Base-by-base conservation (phyloP, 75 land plant genomes). In the Azolla pinnata region DNA sequence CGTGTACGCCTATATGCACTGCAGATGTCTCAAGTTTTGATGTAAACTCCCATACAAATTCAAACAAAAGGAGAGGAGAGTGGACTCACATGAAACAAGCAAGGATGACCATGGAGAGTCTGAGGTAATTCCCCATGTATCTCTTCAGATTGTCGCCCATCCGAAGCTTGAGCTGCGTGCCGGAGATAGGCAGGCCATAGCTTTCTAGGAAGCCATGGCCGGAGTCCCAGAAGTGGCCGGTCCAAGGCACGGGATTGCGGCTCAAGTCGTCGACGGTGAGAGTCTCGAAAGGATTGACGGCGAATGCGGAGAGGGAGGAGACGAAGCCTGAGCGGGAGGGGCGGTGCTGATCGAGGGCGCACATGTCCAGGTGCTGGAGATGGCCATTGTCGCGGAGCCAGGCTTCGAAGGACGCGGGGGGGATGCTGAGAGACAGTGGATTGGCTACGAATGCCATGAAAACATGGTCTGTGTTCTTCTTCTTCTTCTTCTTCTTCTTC, bases 311-410 rank as follows among this genome's bases (percentile, higher is more conserved):
- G 24, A 71, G 31, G 14, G 67, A 69, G 3, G 56, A 34, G 44
- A 71, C 33, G 3, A 68, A 65, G 44, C 62, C 68, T 1, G 49
- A 55, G 16, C 62, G 34, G 21, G 62, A 33, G 23, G 66, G 14
- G n/a, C 74, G 67, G 16, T 55, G 48, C 18, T 57, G 66, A 44
- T 71, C 74, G 17, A 65, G 10, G 14, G 60, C 61, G 50, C 42
- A 47, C 57, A 61, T 57, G 67, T 88, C 97, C 35, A 92, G 77
- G 33, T 74, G 60, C 55, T 92, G 87, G 68, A 93, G 81, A 71
- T 77, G 78, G 60, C 90, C 90, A 49, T 57, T 66, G 40, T 93
- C 98, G 1, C 91, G 79, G 54, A 93, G 76, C 98, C 98, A 93
- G 3, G 86, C 48, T 44, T 93, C 96, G 74, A 93, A 93, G 4